phyloP scores from a whole-genome alignment of 345 rosid species.

The Conringia planisiliqua region DNA sequence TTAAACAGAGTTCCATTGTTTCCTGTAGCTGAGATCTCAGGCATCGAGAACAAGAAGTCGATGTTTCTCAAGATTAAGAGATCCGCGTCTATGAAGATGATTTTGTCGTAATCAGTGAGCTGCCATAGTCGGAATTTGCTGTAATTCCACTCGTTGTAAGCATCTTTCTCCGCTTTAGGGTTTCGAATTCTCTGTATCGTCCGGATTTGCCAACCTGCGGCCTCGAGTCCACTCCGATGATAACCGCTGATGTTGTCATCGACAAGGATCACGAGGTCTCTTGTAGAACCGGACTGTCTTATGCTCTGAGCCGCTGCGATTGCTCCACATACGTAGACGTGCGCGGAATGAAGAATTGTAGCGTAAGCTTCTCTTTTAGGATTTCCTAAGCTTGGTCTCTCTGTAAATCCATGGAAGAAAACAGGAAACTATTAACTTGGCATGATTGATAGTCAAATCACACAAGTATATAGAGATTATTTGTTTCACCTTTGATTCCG shows the following conservation, averaged over 20 bases:
- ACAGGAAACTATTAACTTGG: background rate
- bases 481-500: slow-evolving; percentile 54
- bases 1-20: slow-evolving; percentile 84
- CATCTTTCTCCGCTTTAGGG: slow-evolving; percentile 94
- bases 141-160: slow-evolving; percentile 97
- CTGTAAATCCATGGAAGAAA: slow-evolving; percentile 33
- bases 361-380: slow-evolving; percentile 83
- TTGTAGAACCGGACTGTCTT: slow-evolving; percentile 78
- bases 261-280: slow-evolving; percentile 90
- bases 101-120: slow-evolving; percentile 85
- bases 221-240: slow-evolving; percentile 82
- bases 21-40: slow-evolving; percentile 83
- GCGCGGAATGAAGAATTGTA: slow-evolving; percentile 90
- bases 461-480: background rate
- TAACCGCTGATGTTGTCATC: slow-evolving; percentile 71
- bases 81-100: slow-evolving; percentile 93
- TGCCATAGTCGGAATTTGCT: slow-evolving; percentile 97
- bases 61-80: slow-evolving; percentile 80
- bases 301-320: slow-evolving; percentile 92
- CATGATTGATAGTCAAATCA: background rate
- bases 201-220: slow-evolving; percentile 89
- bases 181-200: slow-evolving; percentile 83
- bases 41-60: slow-evolving; percentile 82
- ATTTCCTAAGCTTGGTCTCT: slow-evolving; percentile 50
- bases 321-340: slow-evolving; percentile 89